phyloP scores from a whole-genome alignment of 371 early-diverging fungal species.

The Syncephalastrum sp. region DNA sequence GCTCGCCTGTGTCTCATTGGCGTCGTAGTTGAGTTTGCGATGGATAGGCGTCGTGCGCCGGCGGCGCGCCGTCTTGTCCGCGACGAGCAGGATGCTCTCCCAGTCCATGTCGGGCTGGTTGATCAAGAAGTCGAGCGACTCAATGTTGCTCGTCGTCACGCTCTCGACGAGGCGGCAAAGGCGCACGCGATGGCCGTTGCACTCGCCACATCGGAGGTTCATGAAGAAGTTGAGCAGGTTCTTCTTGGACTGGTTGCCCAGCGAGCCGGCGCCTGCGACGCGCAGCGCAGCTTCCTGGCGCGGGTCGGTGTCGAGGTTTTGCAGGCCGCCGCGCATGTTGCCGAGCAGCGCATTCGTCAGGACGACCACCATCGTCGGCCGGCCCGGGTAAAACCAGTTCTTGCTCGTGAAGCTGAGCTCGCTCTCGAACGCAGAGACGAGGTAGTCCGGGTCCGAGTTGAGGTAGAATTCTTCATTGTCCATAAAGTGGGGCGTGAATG shows the following conservation, averaged over 20 bases:
- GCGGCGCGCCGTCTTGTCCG: conserved; percentile 29
- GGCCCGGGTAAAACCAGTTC: conserved; percentile 77
- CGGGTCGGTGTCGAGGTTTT: conserved; percentile 4
- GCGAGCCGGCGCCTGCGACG: no score
- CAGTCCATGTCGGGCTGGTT: conserved; percentile 72
- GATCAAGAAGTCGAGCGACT: conserved; percentile 84
- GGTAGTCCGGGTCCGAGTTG: conserved; percentile 79
- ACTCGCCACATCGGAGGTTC: conserved; percentile 73
- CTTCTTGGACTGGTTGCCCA: conserved; percentile 41
- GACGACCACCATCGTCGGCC: conserved; percentile 81
- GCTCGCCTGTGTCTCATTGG: conserved; percentile 46
- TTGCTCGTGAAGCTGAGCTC: conserved; percentile 76
- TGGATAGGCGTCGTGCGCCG: conserved; percentile 28
- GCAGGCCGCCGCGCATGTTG: conserved; percentile 12
- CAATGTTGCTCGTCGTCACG: conserved; percentile 77
- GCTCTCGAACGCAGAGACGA: conserved; percentile 75
- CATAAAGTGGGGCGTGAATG: conserved; percentile 89
- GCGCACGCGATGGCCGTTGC: conserved; percentile 67
- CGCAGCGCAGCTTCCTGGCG: no score
- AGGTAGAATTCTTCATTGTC: conserved; percentile 86
- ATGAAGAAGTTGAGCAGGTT: conserved; percentile 85
- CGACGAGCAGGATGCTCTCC: conserved; percentile 63
- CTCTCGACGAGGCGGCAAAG: conserved; percentile 75
- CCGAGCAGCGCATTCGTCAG: conserved; percentile 72
- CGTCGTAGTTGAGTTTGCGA: conserved; percentile 50